Evolutionary conservation across 2,329 filamentous ascomycete species (phyloP).

Genomic region (Davidsoniella neocaledoniae): DNA sequence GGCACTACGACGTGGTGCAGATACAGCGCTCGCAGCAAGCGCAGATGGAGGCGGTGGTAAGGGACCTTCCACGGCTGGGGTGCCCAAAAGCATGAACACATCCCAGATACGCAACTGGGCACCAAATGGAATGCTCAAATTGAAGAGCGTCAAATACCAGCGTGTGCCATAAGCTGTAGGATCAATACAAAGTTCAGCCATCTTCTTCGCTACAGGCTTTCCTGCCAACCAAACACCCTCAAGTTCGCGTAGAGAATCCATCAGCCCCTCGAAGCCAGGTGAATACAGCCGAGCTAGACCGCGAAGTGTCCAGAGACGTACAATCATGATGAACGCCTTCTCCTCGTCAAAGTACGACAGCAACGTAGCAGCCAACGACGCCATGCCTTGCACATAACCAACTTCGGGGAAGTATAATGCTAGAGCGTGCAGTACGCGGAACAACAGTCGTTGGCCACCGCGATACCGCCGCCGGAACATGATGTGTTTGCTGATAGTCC

Average conservation of each 20-base stretch:
- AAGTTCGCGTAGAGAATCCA: constrained; percentile 73
- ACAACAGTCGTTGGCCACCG: constrained; percentile 79
- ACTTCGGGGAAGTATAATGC: constrained; percentile 81
- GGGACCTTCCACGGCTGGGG: constrained; percentile 30
- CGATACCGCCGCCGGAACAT: constrained; percentile 91
- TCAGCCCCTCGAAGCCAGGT: constrained; percentile 69
- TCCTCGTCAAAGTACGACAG: constrained; percentile 97
- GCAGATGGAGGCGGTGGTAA: constrained; percentile 11
- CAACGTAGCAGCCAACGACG: constrained; percentile 75
- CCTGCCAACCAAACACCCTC: constrained; percentile 65
- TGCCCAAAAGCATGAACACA: constrained; percentile 87
- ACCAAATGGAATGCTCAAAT: constrained; percentile 85
- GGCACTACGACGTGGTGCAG: constrained; percentile 4
- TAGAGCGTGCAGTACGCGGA: constrained; percentile 80
- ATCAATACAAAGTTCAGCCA: constrained; percentile 64
- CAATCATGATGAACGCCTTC: constrained; percentile 84
- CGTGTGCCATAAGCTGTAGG: constrained; percentile 88
- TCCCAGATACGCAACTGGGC: constrained; percentile 96
- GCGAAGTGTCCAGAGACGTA: constrained; percentile 80
- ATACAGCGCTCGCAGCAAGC: neutral
- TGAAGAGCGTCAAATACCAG: constrained; percentile 97
- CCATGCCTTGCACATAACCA: constrained; percentile 97
- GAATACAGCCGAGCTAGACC: constrained; percentile 74
- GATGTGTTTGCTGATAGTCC: constrained; percentile 88
- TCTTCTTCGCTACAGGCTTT: constrained; percentile 61